Evolutionary conservation across 2,329 filamentous ascomycete species (phyloP).

Genomic region (Trichoderma semiorbis): DNA sequence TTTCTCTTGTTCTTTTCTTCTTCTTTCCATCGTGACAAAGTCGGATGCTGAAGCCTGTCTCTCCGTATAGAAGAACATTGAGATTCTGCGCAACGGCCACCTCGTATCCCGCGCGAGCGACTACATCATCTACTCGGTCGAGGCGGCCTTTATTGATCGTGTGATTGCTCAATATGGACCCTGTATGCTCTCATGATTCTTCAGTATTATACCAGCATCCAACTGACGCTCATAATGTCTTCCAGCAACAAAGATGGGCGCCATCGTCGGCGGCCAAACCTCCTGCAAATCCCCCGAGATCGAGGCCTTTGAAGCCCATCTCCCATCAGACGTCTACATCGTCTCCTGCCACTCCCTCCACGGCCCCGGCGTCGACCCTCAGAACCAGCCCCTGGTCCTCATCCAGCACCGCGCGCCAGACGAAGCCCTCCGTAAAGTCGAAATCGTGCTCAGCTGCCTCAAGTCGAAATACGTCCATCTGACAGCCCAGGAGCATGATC

Average conservation of each 20-base stretch:
- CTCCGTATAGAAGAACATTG: slow-evolving; percentile 63
- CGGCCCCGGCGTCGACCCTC: slow-evolving; percentile 83
- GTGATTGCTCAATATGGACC: slow-evolving; percentile 88
- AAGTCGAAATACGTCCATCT: slow-evolving; percentile 84
- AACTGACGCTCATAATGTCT: not conserved
- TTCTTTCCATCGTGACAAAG: slow-evolving; percentile 24
- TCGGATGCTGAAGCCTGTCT: slow-evolving; percentile 45
- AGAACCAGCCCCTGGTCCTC: slow-evolving; percentile 85
- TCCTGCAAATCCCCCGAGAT: slow-evolving; percentile 98
- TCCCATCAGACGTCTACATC: slow-evolving; percentile 86
- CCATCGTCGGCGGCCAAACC: slow-evolving; percentile 95
- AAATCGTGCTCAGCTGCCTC: slow-evolving; percentile 77
- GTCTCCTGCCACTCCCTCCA: slow-evolving; percentile 96
- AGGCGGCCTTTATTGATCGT: slow-evolving; percentile 82
- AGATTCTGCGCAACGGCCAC: slow-evolving; percentile 91
- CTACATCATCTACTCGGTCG: slow-evolving; percentile 98
- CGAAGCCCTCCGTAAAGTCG: slow-evolving; percentile 71
- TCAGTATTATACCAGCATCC: not conserved
- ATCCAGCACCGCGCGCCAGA: slow-evolving; percentile 89
- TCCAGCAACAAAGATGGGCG: slow-evolving; percentile 85
- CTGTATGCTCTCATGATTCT: slow-evolving; percentile 63
- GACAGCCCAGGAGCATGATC: slow-evolving; percentile 82
- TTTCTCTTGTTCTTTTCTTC: slow-evolving; percentile 18
- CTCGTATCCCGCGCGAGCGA: slow-evolving; percentile 94
- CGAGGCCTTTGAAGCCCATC: slow-evolving; percentile 82